Evolutionary conservation across 2,329 filamentous ascomycete genomes (phyloP).

Genomic region (Chaetomiaceae sp.): DNA sequence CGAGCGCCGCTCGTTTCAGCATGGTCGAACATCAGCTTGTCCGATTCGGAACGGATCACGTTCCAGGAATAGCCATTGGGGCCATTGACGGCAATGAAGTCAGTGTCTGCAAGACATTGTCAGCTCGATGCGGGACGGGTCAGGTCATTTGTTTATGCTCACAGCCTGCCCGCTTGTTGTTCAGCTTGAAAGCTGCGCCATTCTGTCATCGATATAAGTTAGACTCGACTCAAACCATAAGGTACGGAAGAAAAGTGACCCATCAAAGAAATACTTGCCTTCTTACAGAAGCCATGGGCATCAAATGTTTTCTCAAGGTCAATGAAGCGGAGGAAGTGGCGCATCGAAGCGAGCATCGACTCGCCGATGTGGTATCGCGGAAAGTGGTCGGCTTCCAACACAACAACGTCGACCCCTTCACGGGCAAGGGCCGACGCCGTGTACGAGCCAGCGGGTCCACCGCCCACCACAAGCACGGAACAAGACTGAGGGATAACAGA

Average conservation of each 20-base stretch:
- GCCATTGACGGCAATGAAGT: slow-evolving; percentile 39
- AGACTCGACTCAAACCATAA: too few species aligned
- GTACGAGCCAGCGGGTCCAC: slow-evolving; percentile 45
- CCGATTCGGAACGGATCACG: slow-evolving; percentile 42
- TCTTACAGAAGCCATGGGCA: slow-evolving; percentile 38
- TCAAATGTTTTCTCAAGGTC: slow-evolving; percentile 40
- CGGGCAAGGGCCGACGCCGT: slow-evolving; percentile 39
- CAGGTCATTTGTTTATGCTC: neutral
- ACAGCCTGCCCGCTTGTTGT: slow-evolving; percentile 21
- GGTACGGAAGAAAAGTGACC: neutral
- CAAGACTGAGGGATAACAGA: slow-evolving; percentile 25
- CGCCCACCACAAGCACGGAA: slow-evolving; percentile 42
- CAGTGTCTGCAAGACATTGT: slow-evolving; percentile 33
- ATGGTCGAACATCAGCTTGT: slow-evolving; percentile 42
- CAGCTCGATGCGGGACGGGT: neutral
- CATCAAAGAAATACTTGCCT: too few species aligned
- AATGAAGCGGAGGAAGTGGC: slow-evolving; percentile 42
- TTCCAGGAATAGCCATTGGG: slow-evolving; percentile 41
- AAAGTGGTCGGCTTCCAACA: slow-evolving; percentile 40
- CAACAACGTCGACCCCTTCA: slow-evolving; percentile 41
- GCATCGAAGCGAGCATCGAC: slow-evolving; percentile 36
- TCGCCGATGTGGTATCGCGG: slow-evolving; percentile 37
- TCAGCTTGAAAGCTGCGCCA: slow-evolving; percentile 39
- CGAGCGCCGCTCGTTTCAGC: slow-evolving; percentile 39
- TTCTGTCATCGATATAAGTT: slow-evolving; percentile 22